Evolutionary conservation across 768 basidiomycete species (phyloP), one percentile per base, ranked within the genome.

Genomic region (Tulasnella sp.): DNA sequence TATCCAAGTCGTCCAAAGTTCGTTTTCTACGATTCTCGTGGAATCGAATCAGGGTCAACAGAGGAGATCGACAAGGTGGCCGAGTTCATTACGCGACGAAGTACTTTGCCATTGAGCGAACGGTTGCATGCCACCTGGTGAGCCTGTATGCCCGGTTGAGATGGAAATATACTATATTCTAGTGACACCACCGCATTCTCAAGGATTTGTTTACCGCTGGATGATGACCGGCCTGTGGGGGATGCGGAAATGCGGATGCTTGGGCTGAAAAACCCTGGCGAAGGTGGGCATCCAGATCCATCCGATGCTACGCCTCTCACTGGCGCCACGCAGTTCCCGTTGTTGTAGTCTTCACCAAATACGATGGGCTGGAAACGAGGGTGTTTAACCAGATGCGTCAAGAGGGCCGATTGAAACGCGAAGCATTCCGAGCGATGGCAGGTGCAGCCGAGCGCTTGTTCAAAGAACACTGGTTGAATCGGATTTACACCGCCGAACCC

Each of bases 1-100:
- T 75, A 72, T 62, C 49, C 43, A 26, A 72, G 66, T 64, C 72
- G 71, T 30, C 64, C 61, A 3, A 51, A 63, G 1, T 76, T 74
- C 61, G 67, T 75, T 23, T 75, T 76, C 58, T 75, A 76, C 41
- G 75, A 76, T 58, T 76, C 75, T 19, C 59, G 67, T 47, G 75
- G 74, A 5, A 74, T 76, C 51, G 73, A 76, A 64, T 60, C 72
- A 19, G 75, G 75, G 2, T 64, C 62, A 2, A 64, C 27, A 0
- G 60, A 64, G 2, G 70, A 76, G 59, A 54, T 74, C 1, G 52
- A 67, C 1, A 65, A 56, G 7, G 69, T 75, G 26, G 65, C 61
- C 45, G 45, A 51, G 1, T 76, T 77, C 63, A 67, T 77, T 11
- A 23, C 56, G 19, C 23, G n/a, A 5, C 51, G 51, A 38, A 7